phyloP scores from a whole-genome alignment of 2,329 filamentous ascomycete genomes.

The Dissoconium aciculare region DNA sequence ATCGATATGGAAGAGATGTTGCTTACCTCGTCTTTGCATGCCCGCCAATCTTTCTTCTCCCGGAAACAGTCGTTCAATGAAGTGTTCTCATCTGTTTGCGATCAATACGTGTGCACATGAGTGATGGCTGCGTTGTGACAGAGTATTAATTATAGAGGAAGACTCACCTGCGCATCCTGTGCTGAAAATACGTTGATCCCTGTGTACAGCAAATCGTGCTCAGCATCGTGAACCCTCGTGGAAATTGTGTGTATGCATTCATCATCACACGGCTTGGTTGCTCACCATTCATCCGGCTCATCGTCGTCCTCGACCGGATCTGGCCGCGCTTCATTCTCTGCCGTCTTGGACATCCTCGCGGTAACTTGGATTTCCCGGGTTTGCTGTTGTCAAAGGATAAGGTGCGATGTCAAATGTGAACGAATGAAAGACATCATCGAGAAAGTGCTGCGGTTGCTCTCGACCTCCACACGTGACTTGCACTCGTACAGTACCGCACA shows the following conservation, averaged over 20 bases:
- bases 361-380: background rate
- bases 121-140: no score
- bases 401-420: constrained; percentile 3
- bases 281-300: no score
- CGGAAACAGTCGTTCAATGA: constrained; percentile 93
- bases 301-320: no score
- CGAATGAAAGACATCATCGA: constrained; percentile 3
- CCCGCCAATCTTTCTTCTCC: constrained; percentile 90
- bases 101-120: background rate
- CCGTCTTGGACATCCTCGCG: constrained; percentile 20
- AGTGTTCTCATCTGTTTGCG: constrained; percentile 57
- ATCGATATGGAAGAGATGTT: background rate
- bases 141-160: no score
- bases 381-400: constrained; percentile 2
- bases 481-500: no score
- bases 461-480: constrained; percentile 10
- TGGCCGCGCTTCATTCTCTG: constrained; percentile 14
- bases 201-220: no score
- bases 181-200: constrained; percentile 96
- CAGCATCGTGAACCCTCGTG: no score
- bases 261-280: no score
- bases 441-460: background rate
- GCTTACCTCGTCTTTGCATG: constrained; percentile 76
- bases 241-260: no score
- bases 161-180: constrained; percentile 74